Conservation (phyloP, 1,284 basidiomycete species). For the Cutaneotrichosporon cyanovorans region DNA sequence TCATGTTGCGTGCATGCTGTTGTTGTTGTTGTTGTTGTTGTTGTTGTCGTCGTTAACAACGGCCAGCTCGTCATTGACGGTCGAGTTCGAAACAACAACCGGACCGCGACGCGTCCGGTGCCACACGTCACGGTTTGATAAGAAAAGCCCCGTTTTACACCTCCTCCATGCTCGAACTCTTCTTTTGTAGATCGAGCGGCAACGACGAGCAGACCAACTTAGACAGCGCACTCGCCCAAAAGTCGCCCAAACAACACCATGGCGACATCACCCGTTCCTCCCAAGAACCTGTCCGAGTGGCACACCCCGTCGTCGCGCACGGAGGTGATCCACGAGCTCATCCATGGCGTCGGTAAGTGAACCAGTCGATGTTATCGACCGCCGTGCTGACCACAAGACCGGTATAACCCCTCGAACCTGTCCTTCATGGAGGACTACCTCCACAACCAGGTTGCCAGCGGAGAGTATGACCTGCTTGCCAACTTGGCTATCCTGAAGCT, state of each 20-base stretch:
- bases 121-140: constrained; percentile 6
- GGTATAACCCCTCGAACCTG: constrained; percentile 92
- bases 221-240: constrained; percentile 4
- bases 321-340: constrained; percentile 78
- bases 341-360: constrained; percentile 77
- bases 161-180: neutral
- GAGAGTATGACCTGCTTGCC: constrained; percentile 87
- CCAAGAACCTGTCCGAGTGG: constrained; percentile 42
- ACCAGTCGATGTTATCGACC: neutral
- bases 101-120: neutral
- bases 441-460: constrained; percentile 77
- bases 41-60: too few species aligned
- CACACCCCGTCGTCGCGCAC: constrained; percentile 61
- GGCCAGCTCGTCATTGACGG: too few species aligned
- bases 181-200: neutral
- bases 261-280: constrained; percentile 29
- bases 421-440: constrained; percentile 90
- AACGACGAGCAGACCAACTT: neutral
- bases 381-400: constrained; percentile 53
- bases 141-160: constrained; percentile 1
- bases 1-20: constrained; percentile 21
- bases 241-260: constrained; percentile 21
- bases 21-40: neutral
- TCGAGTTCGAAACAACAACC: neutral
- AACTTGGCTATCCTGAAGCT: constrained; percentile 74